Evolutionary conservation across 2,329 filamentous ascomycete genomes (phyloP).

Genomic region (Mycosphaerella sp.): DNA sequence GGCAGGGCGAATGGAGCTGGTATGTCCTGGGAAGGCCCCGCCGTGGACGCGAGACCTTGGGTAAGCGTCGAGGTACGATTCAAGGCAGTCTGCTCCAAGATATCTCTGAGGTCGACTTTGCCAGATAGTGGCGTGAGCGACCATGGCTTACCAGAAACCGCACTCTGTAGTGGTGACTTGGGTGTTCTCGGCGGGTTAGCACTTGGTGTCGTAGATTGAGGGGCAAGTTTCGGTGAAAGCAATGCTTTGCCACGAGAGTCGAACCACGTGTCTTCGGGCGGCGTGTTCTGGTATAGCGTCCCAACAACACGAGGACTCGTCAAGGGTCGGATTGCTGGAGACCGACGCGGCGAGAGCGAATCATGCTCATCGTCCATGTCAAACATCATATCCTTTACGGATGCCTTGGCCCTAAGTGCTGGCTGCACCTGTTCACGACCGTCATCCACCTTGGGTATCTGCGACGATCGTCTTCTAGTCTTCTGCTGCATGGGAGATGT

Average conservation of each 20-base stretch:
- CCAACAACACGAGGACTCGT: slow-evolving; percentile 23
- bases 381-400: slow-evolving; percentile 75
- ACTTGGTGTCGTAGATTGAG: slow-evolving; percentile 28
- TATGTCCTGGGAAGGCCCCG: slow-evolving; percentile 15
- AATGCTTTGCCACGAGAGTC: slow-evolving; percentile 37
- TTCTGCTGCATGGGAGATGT: slow-evolving; percentile 44
- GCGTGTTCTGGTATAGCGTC: slow-evolving; percentile 21
- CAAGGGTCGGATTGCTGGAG: slow-evolving; percentile 27
- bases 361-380: slow-evolving; percentile 76
- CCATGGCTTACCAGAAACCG: slow-evolving; percentile 45
- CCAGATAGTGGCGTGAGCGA: slow-evolving; percentile 48
- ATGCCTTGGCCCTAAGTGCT: slow-evolving; percentile 60
- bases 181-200: slow-evolving; percentile 29
- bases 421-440: slow-evolving; percentile 49
- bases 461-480: slow-evolving; percentile 36
- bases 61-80: slow-evolving; percentile 41
- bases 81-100: slow-evolving; percentile 59
- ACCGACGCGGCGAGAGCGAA: slow-evolving; percentile 16
- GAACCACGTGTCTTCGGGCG: slow-evolving; percentile 36
- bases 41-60: slow-evolving; percentile 34
- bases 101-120: slow-evolving; percentile 64
- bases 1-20: slow-evolving; percentile 30
- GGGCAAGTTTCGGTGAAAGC: slow-evolving; percentile 23
- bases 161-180: slow-evolving; percentile 27
- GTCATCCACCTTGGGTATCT: slow-evolving; percentile 34